Conservation (phyloP, 108 stramenopile genomes). For the Fistulifera solaris region DNA sequence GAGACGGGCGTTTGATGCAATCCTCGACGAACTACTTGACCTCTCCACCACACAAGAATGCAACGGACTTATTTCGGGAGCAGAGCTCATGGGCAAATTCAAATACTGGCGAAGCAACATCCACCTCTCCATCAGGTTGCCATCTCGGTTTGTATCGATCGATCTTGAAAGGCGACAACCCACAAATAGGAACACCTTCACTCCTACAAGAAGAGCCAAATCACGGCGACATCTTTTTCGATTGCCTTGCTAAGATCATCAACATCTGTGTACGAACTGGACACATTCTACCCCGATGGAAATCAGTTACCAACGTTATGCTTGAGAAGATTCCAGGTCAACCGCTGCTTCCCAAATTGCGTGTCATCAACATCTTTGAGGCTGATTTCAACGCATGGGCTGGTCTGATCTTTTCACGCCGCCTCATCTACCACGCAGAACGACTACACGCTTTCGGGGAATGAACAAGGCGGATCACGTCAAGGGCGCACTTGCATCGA, state of each 20-base stretch:
- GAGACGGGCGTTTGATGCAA: no score
- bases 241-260: not conserved
- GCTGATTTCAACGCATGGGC: not conserved
- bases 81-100: no score
- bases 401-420: not conserved
- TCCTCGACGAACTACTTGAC: no score
- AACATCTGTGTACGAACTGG: not conserved
- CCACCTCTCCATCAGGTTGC: no score
- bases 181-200: no score
- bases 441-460: not conserved
- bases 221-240: no score
- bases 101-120: no score
- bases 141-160: not conserved
- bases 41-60: no score
- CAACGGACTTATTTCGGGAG: no score
- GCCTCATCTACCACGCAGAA: conserved; percentile 3
- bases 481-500: not conserved
- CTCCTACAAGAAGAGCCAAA: no score
- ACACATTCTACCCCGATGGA: not conserved
- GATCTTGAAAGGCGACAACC: no score
- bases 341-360: not conserved
- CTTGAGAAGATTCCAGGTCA: conserved; percentile 3
- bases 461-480: conserved; percentile 6
- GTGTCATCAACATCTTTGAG: conserved; percentile 5
- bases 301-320: not conserved